These are phyloP conservation scores for Diaporthe velutina DNA, from an alignment of 2,329 filamentous ascomycete species.

Conservation along the genomic window DNA sequence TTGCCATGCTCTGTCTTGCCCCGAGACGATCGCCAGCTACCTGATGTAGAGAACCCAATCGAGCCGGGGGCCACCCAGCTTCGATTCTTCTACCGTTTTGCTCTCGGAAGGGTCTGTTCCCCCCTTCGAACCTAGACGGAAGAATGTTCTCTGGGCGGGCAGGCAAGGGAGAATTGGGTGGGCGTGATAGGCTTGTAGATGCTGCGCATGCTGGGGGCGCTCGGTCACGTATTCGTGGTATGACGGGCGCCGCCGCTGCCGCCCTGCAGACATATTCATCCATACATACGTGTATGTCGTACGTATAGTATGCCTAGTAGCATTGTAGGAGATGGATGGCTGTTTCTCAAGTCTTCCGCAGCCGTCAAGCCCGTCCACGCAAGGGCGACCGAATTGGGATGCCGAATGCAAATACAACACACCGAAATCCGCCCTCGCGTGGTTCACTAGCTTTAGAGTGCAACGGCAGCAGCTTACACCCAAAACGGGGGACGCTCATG, in stretches of 20 bases:
- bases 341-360: not conserved
- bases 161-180: not conserved
- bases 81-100: not conserved
- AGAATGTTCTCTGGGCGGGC: not conserved
- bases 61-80: constrained; percentile 6
- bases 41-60: constrained; percentile 11
- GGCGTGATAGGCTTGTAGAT: not conserved
- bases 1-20: not conserved
- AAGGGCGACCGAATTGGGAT: not conserved
- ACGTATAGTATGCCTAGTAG: not conserved
- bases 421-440: not conserved
- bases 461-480: not conserved
- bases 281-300: not conserved
- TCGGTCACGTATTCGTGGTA: constrained; percentile 16
- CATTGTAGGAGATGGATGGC: not conserved
- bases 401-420: not conserved
- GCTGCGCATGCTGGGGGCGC: not conserved
- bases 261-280: not conserved
- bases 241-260: not conserved
- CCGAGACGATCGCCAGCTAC: constrained; percentile 18
- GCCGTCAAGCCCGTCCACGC: not conserved
- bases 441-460: not conserved
- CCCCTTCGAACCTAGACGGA: not conserved
- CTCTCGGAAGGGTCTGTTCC: not conserved
- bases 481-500: not conserved